These are phyloP conservation scores for Monascus purpureus DNA, from an alignment of 495 filamentous ascomycete species.

Conservation along the genomic window DNA sequence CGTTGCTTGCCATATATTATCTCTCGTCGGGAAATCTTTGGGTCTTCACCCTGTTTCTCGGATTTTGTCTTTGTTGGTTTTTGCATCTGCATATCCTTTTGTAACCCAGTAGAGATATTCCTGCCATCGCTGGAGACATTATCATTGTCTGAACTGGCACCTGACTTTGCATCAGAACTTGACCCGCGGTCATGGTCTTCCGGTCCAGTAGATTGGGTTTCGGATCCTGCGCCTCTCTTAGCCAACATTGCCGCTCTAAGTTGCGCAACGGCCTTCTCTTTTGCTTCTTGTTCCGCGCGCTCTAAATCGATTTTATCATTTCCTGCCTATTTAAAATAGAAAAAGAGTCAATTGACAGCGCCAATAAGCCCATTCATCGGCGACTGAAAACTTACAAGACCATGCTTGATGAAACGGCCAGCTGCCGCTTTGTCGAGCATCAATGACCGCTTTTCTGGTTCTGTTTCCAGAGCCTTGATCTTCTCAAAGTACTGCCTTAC, in stretches of 20 bases:
- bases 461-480: constrained; percentile 52
- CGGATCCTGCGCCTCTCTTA: constrained; percentile 9
- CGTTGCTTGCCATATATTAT: too few species aligned
- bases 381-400: constrained; percentile 47
- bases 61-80: too few species aligned
- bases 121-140: constrained; percentile 13
- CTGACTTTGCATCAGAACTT: constrained; percentile 14
- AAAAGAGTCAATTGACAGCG: too few species aligned
- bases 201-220: constrained; percentile 5
- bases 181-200: constrained; percentile 7
- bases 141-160: constrained; percentile 9
- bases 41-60: constrained; percentile 3
- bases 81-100: too few species aligned
- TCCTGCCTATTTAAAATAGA: constrained; percentile 35
- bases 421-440: constrained; percentile 71
- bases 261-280: constrained; percentile 36
- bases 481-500: constrained; percentile 90
- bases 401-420: constrained; percentile 64
- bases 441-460: constrained; percentile 38
- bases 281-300: constrained; percentile 36
- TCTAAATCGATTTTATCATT: constrained; percentile 48
- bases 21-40: too few species aligned
- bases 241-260: constrained; percentile 33
- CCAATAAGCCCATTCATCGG: too few species aligned
- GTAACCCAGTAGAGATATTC: too few species aligned